Base-by-base conservation (phyloP, 371 early-diverging fungal species). In the Mortierella sp. region DNA sequence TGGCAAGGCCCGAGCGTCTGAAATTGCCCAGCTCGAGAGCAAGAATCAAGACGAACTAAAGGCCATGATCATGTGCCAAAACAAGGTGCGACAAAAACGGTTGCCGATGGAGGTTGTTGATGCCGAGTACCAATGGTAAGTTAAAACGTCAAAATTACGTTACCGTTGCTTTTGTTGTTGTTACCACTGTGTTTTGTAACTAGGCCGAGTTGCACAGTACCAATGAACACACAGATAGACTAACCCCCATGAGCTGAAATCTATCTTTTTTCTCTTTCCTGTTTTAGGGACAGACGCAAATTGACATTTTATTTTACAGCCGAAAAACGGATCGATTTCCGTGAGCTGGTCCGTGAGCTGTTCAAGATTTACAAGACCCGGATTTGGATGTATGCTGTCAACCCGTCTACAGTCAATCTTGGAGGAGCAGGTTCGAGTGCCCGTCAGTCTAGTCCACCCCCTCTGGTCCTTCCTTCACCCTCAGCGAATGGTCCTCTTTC, bases 321-420 rank as follows among this genome's bases (percentile, higher is more conserved):
- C n/a, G 97, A 96, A 51, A 91, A 92, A 61, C 90, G 99, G 52
- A 95, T 99, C 59, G 99, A 99, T 84, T 99, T 99, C 83, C 91
- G 99, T 60, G 99, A 99, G 74, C 88, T 99, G 43, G 99, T 99
- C 62, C 92, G 97, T 47, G 99, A 99, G 58, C 86, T 99, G 56
- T 99, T 99, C 87, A 98, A 98, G 83, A 92, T 96, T 47, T 99
- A 98, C 87, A 99, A 99, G 86, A 98, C 98, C 7, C 92, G 99
- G 57, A 99, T 99, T 72, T 99, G 99, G 99, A 97, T 99, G 97
- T 89, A 86, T 71, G 90, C 88, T 28, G 85, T 83, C 11, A 79
- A 81, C 66, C 81, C 81, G 4, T 52, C 72, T n/a, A n/a, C n/a
- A n/a, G n/a, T n/a, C n/a, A n/a, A n/a, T n/a, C n/a, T n/a, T n/a